Conservation (phyloP, 257 asterid species). For the Scutellaria baicalensis region DNA sequence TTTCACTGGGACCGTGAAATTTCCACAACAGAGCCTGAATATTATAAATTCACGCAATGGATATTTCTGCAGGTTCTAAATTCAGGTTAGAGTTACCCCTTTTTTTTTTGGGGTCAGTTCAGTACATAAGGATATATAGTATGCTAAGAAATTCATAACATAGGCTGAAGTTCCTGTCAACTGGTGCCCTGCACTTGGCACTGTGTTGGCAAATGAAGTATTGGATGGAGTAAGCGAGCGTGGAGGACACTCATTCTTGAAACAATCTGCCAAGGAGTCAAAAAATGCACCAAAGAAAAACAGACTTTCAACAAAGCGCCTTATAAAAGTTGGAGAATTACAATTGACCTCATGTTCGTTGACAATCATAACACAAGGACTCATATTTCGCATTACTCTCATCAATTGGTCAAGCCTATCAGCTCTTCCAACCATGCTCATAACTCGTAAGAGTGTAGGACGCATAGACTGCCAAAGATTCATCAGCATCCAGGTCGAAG, state of each 20-base stretch:
- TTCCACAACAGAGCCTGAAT: slow-evolving; percentile 93
- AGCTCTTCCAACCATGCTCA: slow-evolving; percentile 6
- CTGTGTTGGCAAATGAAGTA: slow-evolving; percentile 96
- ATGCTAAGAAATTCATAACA: slow-evolving; percentile 8
- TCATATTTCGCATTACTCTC: slow-evolving; percentile 21
- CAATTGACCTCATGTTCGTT: slow-evolving; percentile 34
- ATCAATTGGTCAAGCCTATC: slow-evolving; percentile 26
- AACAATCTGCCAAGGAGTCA: slow-evolving; percentile 39
- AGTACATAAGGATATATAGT: slow-evolving; percentile 3
- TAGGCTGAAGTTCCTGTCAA: slow-evolving; percentile 99
- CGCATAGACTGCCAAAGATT: background rate
- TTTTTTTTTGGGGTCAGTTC: background rate
- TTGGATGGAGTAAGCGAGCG: slow-evolving; percentile 99
- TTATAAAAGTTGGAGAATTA: slow-evolving; percentile 31
- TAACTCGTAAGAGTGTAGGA: slow-evolving; percentile 7
- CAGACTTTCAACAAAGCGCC: slow-evolving; percentile 37
- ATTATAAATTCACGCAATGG: slow-evolving; percentile 98
- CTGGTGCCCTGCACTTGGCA: slow-evolving; percentile 99
- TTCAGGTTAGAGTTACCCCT: slow-evolving; percentile 47
- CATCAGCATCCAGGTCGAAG: background rate
- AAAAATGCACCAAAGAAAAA: slow-evolving; percentile 32
- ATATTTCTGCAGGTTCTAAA: slow-evolving; percentile 94
- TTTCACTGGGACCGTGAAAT: slow-evolving; percentile 98
- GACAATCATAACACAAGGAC: slow-evolving; percentile 30
- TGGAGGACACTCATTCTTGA: slow-evolving; percentile 81